A percentile compares a stretch with the other conserved stretches of the same genome.
phyloP scores from a whole-genome alignment of 495 filamentous ascomycete genomes.

The Penicillium desertorum region DNA sequence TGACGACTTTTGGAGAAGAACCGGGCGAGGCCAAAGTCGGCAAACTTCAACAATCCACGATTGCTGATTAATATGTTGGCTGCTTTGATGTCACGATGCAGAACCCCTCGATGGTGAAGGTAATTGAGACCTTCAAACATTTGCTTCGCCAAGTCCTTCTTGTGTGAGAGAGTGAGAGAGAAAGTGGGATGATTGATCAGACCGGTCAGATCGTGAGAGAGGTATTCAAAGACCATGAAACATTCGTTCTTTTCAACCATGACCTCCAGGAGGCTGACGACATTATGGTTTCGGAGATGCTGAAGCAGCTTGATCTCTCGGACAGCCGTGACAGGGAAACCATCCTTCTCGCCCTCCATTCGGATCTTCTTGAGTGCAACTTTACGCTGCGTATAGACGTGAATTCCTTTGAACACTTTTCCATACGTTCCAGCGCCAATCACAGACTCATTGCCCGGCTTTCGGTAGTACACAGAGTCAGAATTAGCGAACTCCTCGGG shows the following conservation, averaged over 20 bases:
- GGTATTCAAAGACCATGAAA: constrained; percentile 99
- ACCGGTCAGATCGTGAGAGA: constrained; percentile 88
- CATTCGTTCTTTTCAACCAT: constrained; percentile 99
- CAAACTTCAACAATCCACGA: constrained; percentile 83
- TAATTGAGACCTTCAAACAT: constrained; percentile 94
- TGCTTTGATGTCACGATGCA: constrained; percentile 94
- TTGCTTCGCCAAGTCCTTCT: constrained; percentile 91
- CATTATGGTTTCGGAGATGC: constrained; percentile 85
- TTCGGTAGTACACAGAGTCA: constrained; percentile 86
- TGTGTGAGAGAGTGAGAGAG: constrained; percentile 78
- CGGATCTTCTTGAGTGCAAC: constrained; percentile 93
- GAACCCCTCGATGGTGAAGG: constrained; percentile 86
- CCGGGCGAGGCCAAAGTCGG: constrained; percentile 95
- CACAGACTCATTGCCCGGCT: constrained; percentile 91
- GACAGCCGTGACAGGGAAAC: constrained; percentile 95
- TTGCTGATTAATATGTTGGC: constrained; percentile 94
- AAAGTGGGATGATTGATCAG: constrained; percentile 93
- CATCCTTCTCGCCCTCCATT: constrained; percentile 96
- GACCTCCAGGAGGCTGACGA: constrained; percentile 80
- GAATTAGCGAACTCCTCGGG: constrained; percentile 69
- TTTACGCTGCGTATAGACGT: constrained; percentile 86
- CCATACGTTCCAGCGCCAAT: constrained; percentile 93
- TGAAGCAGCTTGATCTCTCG: constrained; percentile 96
- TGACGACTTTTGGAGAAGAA: constrained; percentile 92
- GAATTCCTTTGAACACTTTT: constrained; percentile 97